Percentiles rank a stretch among this genome's conserved stretches.
Evolutionary conservation across 192 early-diverging fungal species (phyloP).

Genomic region (Phycomyces nitens): DNA sequence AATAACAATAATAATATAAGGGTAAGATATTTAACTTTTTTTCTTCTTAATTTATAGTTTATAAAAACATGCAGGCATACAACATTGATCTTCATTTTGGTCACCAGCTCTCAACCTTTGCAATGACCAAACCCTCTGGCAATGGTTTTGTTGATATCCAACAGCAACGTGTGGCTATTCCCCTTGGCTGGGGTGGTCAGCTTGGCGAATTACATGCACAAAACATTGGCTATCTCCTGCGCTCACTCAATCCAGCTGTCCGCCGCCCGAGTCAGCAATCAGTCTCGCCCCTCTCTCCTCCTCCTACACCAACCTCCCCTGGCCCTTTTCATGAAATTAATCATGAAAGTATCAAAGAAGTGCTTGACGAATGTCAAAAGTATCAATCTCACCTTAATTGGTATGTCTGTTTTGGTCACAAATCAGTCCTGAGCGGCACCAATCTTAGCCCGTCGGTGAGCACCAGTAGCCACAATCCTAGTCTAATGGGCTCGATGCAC

Average conservation of each 20-base stretch:
- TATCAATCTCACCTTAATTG: background rate
- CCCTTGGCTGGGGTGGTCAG: conserved; percentile 19
- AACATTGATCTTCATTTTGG: conserved; percentile 5
- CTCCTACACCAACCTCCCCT: background rate
- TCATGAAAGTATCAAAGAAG: background rate
- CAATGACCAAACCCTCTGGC: conserved; percentile 11
- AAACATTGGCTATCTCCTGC: conserved; percentile 4
- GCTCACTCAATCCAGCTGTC: conserved; percentile 6
- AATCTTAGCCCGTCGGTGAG: background rate
- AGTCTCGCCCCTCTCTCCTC: background rate
- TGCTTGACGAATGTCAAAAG: background rate
- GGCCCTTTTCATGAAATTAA: background rate
- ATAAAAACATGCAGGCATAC: background rate
- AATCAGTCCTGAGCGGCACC: background rate
- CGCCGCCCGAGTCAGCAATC: background rate
- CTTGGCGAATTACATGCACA: conserved; percentile 20
- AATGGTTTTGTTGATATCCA: conserved; percentile 19
- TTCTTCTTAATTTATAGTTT: conserved; percentile 9
- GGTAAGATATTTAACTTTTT: too few relatives aligned
- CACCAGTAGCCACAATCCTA: background rate
- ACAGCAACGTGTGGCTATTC: conserved; percentile 15
- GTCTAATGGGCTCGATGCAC: too few relatives aligned
- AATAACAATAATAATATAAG: too few relatives aligned
- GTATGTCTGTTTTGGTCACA: background rate
- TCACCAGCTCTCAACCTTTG: conserved; percentile 13